Evolutionary conservation across 106 monocot species (phyloP), one percentile per base, ranked within the genome.

Genomic region (Triglochin maritima): DNA sequence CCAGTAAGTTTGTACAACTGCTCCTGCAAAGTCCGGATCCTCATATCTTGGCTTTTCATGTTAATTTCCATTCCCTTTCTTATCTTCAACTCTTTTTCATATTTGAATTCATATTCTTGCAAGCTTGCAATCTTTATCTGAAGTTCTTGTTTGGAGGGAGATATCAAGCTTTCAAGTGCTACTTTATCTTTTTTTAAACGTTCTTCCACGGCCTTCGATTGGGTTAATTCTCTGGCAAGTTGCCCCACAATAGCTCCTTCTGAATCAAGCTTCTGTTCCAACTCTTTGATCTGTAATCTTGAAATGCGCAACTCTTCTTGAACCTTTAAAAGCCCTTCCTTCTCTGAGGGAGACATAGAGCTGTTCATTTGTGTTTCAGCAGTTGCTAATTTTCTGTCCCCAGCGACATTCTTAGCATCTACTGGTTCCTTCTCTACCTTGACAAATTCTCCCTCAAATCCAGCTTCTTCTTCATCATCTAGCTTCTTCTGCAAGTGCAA

Each of bases 211-310:
- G 66, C 69, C 52, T 67, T 81, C 49, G 51, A 57, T 8, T 64
- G 44, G 71, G 73, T 67, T 49, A 88, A 59, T 64, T 92, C 85
- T 70, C 72, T 56, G 57, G 73, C 78, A n/a, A 92, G 70, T 16
- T 85, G 74, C 52, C 73, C 61, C 17, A 83, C 73, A 55, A n/a
- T 55, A 60, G 67, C 58, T 55, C 80, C 82, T 50, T 77, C 81
- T 46, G 79, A 76, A 62, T 46, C 54, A 78, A 81, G 73, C 70
- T 83, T 81, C 66, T 72, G 46, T 60, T 85, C 79, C 63, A 93
- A 71, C 41, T 88, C 81, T 71, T 43, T 65, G 9, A 83, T 71
- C 71, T 68, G 73, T 63, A 75, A 83, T 66, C 85, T 81, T 56
- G 85, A 87, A 62, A 70, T 58, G 55, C 57, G 60, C 60, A 78